These are phyloP conservation scores for Tricholomella constricta DNA, from an alignment of 768 basidiomycete species.

Conservation along the genomic window DNA sequence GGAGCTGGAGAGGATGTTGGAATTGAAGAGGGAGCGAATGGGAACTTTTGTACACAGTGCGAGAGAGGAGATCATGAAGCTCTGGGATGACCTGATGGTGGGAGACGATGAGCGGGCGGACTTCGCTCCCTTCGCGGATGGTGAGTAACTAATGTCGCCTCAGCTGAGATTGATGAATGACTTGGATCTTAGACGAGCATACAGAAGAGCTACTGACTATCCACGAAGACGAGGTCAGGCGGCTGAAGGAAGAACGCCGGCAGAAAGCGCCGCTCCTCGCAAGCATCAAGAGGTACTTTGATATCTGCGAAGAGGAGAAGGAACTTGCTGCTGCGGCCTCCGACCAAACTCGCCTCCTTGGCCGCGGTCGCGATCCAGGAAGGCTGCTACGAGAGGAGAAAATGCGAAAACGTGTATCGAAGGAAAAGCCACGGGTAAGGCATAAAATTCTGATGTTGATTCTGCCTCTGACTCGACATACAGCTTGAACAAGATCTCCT, in stretches of 20 bases:
- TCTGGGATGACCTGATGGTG: slow-evolving; percentile 88
- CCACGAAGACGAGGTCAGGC: slow-evolving; percentile 83
- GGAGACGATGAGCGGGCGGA: slow-evolving; percentile 80
- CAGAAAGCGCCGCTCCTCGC: slow-evolving; percentile 76
- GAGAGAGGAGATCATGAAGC: slow-evolving; percentile 71
- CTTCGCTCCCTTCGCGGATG: slow-evolving; percentile 83
- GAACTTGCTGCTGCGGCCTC: slow-evolving; percentile 80
- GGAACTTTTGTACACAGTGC: slow-evolving; percentile 81
- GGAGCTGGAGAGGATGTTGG: slow-evolving; percentile 88
- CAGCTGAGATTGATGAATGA: background rate
- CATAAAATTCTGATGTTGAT: background rate
- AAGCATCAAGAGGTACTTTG: slow-evolving; percentile 84
- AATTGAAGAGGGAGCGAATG: slow-evolving; percentile 87
- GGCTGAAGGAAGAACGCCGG: slow-evolving; percentile 81
- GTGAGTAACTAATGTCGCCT: slow-evolving; percentile 41
- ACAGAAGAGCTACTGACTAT: slow-evolving; percentile 84
- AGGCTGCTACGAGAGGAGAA: slow-evolving; percentile 92
- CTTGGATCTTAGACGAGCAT: slow-evolving; percentile 64
- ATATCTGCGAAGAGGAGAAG: slow-evolving; percentile 87
- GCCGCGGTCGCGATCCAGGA: slow-evolving; percentile 84
- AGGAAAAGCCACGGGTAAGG: slow-evolving; percentile 90
- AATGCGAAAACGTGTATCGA: slow-evolving; percentile 91
- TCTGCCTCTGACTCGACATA: background rate
- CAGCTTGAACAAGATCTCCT: slow-evolving; percentile 91
- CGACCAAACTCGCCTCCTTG: slow-evolving; percentile 81